phyloP scores from a whole-genome alignment of 2,329 filamentous ascomycete species.

The Penicillium psychrosexuale region DNA sequence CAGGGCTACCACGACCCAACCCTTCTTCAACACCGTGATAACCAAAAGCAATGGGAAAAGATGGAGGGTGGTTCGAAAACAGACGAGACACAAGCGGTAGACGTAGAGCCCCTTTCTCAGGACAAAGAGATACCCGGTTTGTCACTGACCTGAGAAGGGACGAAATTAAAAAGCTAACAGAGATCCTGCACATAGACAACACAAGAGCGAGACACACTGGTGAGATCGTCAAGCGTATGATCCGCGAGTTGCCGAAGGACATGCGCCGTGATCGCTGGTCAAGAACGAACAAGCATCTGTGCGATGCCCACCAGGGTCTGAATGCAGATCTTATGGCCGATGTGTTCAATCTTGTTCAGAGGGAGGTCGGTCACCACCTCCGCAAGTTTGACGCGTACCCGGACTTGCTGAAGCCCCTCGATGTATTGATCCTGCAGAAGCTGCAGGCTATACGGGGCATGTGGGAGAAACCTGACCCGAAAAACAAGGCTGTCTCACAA shows the following conservation, averaged over 20 bases:
- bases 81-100: background rate
- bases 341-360: conserved; percentile 19
- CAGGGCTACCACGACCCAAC: background rate
- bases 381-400: conserved; percentile 19
- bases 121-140: conserved; percentile 16
- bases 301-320: conserved; percentile 22
- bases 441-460: conserved; percentile 31
- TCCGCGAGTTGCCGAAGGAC: conserved; percentile 17
- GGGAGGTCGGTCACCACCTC: conserved; percentile 27
- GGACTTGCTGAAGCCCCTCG: conserved; percentile 7
- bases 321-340: conserved; percentile 24
- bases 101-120: background rate
- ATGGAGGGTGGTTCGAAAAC: background rate
- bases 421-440: conserved; percentile 15
- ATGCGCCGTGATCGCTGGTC: conserved; percentile 8
- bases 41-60: background rate
- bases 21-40: background rate
- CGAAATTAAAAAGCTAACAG: conserved; percentile 24
- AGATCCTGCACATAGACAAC: conserved; percentile 23
- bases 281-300: conserved; percentile 10
- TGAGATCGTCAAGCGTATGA: conserved; percentile 10
- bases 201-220: conserved; percentile 2
- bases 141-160: conserved; percentile 19
- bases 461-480: conserved; percentile 26
- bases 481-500: background rate